A percentile compares a stretch with the other conserved stretches of the same genome.
Conservation (phyloP, 2,329 filamentous ascomycete genomes). For the Phialemoniopsis sp. region DNA sequence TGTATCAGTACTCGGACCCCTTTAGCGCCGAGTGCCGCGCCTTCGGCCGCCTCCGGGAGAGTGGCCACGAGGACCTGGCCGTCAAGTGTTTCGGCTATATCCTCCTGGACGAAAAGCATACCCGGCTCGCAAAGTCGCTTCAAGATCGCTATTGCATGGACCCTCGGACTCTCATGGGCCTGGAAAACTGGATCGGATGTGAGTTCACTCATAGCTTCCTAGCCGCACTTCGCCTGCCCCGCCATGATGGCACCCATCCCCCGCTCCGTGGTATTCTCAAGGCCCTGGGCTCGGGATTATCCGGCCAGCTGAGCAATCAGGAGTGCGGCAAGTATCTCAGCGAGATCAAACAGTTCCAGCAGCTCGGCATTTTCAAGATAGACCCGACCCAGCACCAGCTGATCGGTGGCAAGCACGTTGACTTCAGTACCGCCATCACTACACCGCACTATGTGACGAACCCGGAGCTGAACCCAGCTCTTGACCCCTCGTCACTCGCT, state of each 20-base stretch:
- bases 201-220: too few relatives aligned
- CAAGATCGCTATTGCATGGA: background rate
- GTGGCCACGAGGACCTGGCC: slow-evolving; percentile 14
- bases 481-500: too few relatives aligned
- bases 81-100: slow-evolving; percentile 18
- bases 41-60: slow-evolving; percentile 19
- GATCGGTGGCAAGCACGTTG: slow-evolving; percentile 13
- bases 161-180: too few relatives aligned
- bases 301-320: background rate
- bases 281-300: slow-evolving; percentile 8
- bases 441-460: slow-evolving; percentile 13
- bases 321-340: slow-evolving; percentile 3
- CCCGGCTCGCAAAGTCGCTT: slow-evolving; percentile 3
- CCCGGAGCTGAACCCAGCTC: too few relatives aligned
- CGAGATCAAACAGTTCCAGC: slow-evolving; percentile 7
- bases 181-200: too few relatives aligned
- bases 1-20: slow-evolving; percentile 15
- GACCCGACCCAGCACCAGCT: slow-evolving; percentile 11
- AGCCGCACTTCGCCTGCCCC: too few relatives aligned
- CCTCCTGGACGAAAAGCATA: slow-evolving; percentile 14
- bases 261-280: slow-evolving; percentile 17
- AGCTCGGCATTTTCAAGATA: slow-evolving; percentile 11
- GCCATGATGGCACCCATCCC: slow-evolving; percentile 7
- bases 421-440: slow-evolving; percentile 19
- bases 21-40: slow-evolving; percentile 19